Evolutionary conservation across 805 yeast species (phyloP), one percentile per base, ranked within the genome.

Genomic region (Candida stauntonica): DNA sequence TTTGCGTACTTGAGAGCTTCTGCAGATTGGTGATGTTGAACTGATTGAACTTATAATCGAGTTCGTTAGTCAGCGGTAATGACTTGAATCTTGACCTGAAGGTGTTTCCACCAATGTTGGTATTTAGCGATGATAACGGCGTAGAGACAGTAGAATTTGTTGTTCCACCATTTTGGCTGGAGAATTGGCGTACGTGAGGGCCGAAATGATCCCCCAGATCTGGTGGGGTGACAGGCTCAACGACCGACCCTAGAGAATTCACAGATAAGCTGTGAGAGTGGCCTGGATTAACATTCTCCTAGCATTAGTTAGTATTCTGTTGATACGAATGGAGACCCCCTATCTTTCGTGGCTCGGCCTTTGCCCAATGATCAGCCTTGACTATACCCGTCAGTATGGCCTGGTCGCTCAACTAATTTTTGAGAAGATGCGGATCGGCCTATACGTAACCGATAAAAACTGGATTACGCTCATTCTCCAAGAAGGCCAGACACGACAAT

Each of bases 211-310:
- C 59, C 18, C 56, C 51, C 20, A 54, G 42, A 23, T 48, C 65
- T 45, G 77, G 76, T 3, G 79, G 79, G 3, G 79, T 73, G 29
- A 73, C 60, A 7, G 79, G 79, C 47, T 73, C 79, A 19, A 70
- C 63, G 27, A 73, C 42, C 17, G 77, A 70, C 17, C 58, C 56
- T 31, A 67, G 52, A 12, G 72, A 68, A 47, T 70, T 68, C 47
- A 54, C 48, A 7, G 60, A 55, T 2, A 47, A 39, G 26, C 41
- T 55, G 35, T 46, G 58, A 11, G 46, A 51, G 43, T 55, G 60
- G 31, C 34, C 42, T 20, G 40, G 29, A 32, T 44, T 45, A 17
- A 46, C 53, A 38, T 47, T 45, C 36, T 44, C 42, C 51, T 49
- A 36, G 4, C 29, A 24, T 13, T 13, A 42, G 47, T 43, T 43